These are phyloP conservation scores for Isatis lusitanica DNA, from an alignment of 441 rosid species.

Conservation along the genomic window DNA sequence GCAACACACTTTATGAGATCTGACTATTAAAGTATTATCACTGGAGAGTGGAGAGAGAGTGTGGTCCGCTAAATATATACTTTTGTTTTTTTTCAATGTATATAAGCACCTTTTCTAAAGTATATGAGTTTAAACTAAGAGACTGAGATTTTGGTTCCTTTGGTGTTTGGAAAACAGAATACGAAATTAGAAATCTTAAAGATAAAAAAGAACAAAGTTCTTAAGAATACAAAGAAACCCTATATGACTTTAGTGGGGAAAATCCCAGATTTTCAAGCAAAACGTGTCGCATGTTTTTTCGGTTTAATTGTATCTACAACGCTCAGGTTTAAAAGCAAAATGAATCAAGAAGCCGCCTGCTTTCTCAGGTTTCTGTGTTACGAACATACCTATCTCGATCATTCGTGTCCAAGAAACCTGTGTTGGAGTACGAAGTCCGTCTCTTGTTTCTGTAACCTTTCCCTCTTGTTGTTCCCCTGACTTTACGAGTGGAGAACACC, in stretches of 20 bases:
- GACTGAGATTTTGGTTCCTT: not conserved
- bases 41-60: not conserved
- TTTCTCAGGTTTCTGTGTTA: conserved; percentile 27
- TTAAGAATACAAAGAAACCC: conserved; percentile 24
- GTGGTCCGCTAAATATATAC: conserved; percentile 7
- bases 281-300: not conserved
- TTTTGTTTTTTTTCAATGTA: too few relatives aligned
- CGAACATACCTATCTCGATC: conserved; percentile 45
- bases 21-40: conserved; percentile 12
- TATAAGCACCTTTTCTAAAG: not conserved
- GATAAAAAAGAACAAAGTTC: not conserved
- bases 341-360: not conserved
- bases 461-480: conserved; percentile 55
- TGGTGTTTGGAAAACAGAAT: not conserved
- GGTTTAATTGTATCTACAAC: conserved; percentile 26
- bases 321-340: conserved; percentile 2
- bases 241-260: conserved; percentile 17
- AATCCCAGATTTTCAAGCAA: conserved; percentile 7
- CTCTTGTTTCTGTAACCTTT: conserved; percentile 70
- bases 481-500: conserved; percentile 59
- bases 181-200: not conserved
- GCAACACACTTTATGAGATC: conserved; percentile 4
- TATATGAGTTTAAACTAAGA: too few relatives aligned
- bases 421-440: conserved; percentile 49
- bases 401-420: conserved; percentile 40